These are phyloP conservation scores for Colletotrichum cuscutae DNA, from an alignment of 2,329 filamentous ascomycete species.

Conservation along the genomic window DNA sequence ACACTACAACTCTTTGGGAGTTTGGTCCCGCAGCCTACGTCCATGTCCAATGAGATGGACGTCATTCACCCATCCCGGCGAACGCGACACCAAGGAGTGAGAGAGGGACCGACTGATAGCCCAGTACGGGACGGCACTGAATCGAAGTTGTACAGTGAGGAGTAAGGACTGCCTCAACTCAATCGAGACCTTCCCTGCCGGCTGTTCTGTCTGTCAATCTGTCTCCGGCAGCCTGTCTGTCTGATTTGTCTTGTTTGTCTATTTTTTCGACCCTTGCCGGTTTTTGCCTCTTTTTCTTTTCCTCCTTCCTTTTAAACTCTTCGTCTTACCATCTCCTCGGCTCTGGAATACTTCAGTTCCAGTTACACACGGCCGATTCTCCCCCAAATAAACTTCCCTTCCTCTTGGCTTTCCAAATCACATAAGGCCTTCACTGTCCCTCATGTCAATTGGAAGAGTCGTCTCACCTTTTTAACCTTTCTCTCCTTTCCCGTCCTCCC, in stretches of 20 bases:
- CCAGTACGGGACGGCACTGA: slow-evolving; percentile 12
- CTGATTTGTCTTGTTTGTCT: background rate
- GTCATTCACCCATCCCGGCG: slow-evolving; percentile 34
- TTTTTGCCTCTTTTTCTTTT: slow-evolving; percentile 28
- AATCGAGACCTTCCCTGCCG: slow-evolving; percentile 32
- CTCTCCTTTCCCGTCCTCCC: background rate
- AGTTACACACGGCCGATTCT: slow-evolving; percentile 11
- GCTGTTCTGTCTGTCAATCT: background rate
- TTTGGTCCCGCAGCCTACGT: slow-evolving; percentile 7
- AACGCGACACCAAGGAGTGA: slow-evolving; percentile 25
- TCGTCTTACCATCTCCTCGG: slow-evolving; percentile 22
- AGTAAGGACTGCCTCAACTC: slow-evolving; percentile 31
- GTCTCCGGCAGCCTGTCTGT: slow-evolving; percentile 13
- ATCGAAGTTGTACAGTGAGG: slow-evolving; percentile 16
- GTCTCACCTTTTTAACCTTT: slow-evolving; percentile 17
- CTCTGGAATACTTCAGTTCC: background rate
- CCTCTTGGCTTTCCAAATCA: background rate
- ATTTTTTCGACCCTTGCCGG: slow-evolving; percentile 28
- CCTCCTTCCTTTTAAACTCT: slow-evolving; percentile 29
- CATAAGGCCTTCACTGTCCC: slow-evolving; percentile 15
- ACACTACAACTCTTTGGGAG: slow-evolving; percentile 9
- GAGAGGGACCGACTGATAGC: slow-evolving; percentile 18
- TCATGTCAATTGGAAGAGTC: slow-evolving; percentile 24
- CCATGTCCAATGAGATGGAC: slow-evolving; percentile 29
- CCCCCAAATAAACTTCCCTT: background rate